A percentile compares a stretch with the other conserved stretches of the same genome.
Evolutionary conservation across 2,329 filamentous ascomycete species (phyloP).

Genomic region (Amylocarpus encephaloides): DNA sequence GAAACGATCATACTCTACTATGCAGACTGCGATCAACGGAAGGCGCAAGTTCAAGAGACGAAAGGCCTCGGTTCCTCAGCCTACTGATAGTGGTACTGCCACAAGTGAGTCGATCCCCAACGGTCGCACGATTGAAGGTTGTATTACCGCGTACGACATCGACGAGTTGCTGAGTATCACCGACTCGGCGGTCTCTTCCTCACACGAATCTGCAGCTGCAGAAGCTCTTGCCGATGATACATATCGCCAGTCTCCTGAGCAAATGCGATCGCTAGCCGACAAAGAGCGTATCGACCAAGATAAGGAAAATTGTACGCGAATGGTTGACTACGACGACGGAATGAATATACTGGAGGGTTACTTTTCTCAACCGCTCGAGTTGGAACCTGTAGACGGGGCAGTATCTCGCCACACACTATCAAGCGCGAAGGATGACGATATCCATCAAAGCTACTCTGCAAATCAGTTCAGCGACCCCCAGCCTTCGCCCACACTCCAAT

Average conservation of each 20-base stretch:
- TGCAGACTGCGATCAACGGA: not conserved
- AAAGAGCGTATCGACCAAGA: not conserved
- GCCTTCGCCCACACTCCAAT: not conserved
- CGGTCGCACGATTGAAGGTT: not conserved
- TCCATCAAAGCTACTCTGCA: not conserved
- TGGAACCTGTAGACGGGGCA: not conserved
- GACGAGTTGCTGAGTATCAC: not conserved
- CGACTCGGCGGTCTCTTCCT: not conserved
- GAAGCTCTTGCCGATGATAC: not conserved
- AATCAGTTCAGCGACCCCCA: not conserved
- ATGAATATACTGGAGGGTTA: not conserved
- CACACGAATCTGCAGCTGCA: not conserved
- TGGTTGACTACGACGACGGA: not conserved
- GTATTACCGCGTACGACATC: not conserved
- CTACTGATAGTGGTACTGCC: not conserved
- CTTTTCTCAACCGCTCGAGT: not conserved
- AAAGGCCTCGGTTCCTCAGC: not conserved
- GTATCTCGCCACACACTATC: not conserved
- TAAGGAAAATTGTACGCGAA: not conserved
- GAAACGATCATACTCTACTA: constrained; percentile 1
- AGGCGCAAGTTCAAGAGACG: not conserved
- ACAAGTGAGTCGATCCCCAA: not conserved
- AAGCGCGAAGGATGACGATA: not conserved
- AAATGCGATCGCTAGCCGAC: not conserved
- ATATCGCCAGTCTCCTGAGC: not conserved